Evolutionary conservation across 306 rosid genomes (phyloP).

Genomic region (Cucurbita moschata): DNA sequence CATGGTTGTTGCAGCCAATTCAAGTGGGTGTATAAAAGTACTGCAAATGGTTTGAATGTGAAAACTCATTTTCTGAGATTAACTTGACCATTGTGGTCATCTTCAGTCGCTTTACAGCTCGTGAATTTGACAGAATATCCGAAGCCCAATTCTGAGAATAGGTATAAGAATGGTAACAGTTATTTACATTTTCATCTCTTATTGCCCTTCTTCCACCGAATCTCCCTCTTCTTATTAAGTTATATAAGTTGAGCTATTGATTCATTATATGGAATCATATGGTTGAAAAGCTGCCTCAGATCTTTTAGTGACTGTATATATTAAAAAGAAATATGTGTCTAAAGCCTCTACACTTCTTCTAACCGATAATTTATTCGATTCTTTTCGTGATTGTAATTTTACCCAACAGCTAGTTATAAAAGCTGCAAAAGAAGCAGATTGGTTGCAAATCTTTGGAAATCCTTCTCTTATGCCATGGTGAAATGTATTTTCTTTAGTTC

Average conservation of each 20-base stretch:
- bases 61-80: background rate
- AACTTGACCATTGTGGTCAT: background rate
- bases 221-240: background rate
- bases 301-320: background rate
- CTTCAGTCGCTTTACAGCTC: background rate
- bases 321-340: background rate
- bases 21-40: constrained; percentile 81
- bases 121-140: background rate
- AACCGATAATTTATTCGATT: constrained; percentile 8
- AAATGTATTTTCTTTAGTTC: no score
- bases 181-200: background rate
- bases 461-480: no score
- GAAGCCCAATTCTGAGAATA: constrained; percentile 1
- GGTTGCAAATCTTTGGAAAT: background rate
- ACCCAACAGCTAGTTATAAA: constrained; percentile 1
- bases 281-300: constrained; percentile 1
- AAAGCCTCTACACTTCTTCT: background rate
- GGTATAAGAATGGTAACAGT: background rate
- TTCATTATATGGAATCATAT: background rate
- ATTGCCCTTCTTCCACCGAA: background rate
- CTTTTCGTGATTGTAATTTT: constrained; percentile 3
- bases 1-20: constrained; percentile 79
- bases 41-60: constrained; percentile 51
- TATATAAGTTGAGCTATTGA: background rate
- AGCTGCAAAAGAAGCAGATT: constrained; percentile 2